Base-by-base conservation (phyloP, 176 grass and related monocot genomes). In the Puccinellia tenuiflora region DNA sequence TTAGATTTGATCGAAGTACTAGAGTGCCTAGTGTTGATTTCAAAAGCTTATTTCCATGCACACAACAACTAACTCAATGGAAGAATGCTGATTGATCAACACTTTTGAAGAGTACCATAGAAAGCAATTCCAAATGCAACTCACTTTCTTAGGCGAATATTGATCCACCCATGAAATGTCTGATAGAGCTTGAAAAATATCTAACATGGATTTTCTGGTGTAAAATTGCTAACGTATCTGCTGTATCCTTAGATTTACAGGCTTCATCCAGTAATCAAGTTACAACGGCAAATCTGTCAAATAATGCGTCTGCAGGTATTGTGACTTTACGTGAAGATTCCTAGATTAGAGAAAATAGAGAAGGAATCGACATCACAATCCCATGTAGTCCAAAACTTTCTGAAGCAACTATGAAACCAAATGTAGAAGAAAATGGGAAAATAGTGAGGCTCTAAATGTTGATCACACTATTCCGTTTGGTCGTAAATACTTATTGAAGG, bases 1-100 rank as follows among this genome's bases (percentile, higher is more conserved):
- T 92, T 85, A 80, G 57, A 78, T 85, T 93, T 87, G 34, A 91
- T 54, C 86, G 59, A 30, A 89, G 79, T 39, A 85, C 76, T 82
- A 55, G 79, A 55, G 26, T 86, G 51, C 79, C 79, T 7, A 73
- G 25, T 55, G 53, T 82, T 83, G 65, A 47, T 81, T 69, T 61
- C 15, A 76, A 24, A 86, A 82, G 64, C 75, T 67, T 56, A 12
- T 72, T 73, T 91, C 18, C 68, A 68, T 83, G 51, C 75, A 48
- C 82, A 80, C 74, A 88, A 39, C 79, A 85, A 73, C 61, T 51
- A 33, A 52, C 42, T 80, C 73, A 86, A 83, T 78, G 16, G n/a
- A 82, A 90, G 47, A 78, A 51, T 77, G 70, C 25, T 65, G 66
- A 52, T 63, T 71, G 21, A 76, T 72, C 68, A 43, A 57, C 25